phyloP scores from a whole-genome alignment of 1,284 basidiomycete species.

The Lentinula novae-zelandiae region DNA sequence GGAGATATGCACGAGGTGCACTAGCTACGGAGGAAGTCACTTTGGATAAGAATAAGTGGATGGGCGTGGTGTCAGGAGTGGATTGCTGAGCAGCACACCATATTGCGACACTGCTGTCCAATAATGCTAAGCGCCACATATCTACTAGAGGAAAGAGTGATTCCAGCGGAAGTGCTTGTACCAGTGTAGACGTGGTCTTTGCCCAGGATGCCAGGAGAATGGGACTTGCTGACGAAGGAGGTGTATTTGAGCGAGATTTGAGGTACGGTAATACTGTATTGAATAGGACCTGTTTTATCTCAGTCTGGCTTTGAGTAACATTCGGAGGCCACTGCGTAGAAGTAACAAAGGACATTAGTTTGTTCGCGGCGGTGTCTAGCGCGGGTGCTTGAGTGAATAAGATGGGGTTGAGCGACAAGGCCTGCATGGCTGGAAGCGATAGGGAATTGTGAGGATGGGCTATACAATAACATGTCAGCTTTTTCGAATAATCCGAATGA shows the following conservation, averaged over 20 bases:
- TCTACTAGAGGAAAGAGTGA: slow-evolving; percentile 81
- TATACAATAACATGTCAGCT: slow-evolving; percentile 24
- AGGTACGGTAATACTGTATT: slow-evolving; percentile 60
- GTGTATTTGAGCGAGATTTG: slow-evolving; percentile 38
- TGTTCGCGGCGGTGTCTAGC: slow-evolving; percentile 59
- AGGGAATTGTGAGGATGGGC: slow-evolving; percentile 74
- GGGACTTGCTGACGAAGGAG: slow-evolving; percentile 27
- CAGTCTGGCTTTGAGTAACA: slow-evolving; percentile 30
- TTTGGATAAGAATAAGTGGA: slow-evolving; percentile 42
- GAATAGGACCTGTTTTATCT: slow-evolving; percentile 48
- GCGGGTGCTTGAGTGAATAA: slow-evolving; percentile 70
- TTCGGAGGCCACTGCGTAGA: slow-evolving; percentile 30
- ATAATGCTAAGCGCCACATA: slow-evolving; percentile 76
- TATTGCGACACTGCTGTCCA: slow-evolving; percentile 55
- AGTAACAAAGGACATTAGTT: slow-evolving; percentile 65
- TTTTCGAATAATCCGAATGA: not conserved
- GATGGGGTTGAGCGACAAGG: slow-evolving; percentile 72
- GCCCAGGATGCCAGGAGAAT: slow-evolving; percentile 40
- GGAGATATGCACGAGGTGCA: slow-evolving; percentile 49
- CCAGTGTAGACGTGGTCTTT: slow-evolving; percentile 43
- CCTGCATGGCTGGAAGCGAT: slow-evolving; percentile 57
- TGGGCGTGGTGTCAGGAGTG: slow-evolving; percentile 30
- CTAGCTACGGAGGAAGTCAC: slow-evolving; percentile 30
- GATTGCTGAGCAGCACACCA: slow-evolving; percentile 39
- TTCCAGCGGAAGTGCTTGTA: slow-evolving; percentile 45